A percentile compares a stretch with the other conserved stretches of the same genome.
phyloP scores from a whole-genome alignment of 2,329 filamentous ascomycete species.

The Teratosphaeriaceae sp. region DNA sequence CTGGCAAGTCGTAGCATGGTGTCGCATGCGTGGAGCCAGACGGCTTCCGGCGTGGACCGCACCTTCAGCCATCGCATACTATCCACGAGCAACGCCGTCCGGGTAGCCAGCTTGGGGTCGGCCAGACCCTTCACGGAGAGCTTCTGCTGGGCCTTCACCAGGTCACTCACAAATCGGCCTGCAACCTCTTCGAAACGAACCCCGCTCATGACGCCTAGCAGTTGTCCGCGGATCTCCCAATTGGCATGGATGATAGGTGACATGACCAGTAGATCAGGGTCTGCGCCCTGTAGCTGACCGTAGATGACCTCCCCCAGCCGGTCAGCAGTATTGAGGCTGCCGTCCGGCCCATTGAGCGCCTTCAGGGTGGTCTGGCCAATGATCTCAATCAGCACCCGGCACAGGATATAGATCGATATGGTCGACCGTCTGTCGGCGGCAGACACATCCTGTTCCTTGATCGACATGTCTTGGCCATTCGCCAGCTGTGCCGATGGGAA shows the following conservation, averaged over 20 bases:
- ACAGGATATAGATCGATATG: conserved; percentile 93
- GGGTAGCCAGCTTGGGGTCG: conserved; percentile 66
- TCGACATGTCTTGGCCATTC: conserved; percentile 17
- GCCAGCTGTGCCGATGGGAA: conserved; percentile 15
- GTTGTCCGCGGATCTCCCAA: conserved; percentile 87
- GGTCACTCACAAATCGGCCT: conserved; percentile 71
- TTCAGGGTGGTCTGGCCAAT: conserved; percentile 81
- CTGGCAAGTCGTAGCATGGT: conserved; percentile 77
- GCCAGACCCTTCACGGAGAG: conserved; percentile 62
- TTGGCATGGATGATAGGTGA: conserved; percentile 86
- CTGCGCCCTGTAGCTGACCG: conserved; percentile 82
- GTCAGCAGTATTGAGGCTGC: conserved; percentile 81
- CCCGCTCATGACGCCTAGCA: conserved; percentile 93
- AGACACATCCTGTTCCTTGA: conserved; percentile 25
- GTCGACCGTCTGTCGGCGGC: conserved; percentile 72
- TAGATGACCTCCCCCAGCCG: conserved; percentile 95
- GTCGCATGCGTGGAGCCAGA: conserved; percentile 82
- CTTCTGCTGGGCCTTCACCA: conserved; percentile 72
- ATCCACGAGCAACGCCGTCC: conserved; percentile 77
- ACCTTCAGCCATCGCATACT: conserved; percentile 88
- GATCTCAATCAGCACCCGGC: conserved; percentile 87
- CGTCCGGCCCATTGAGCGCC: conserved; percentile 49
- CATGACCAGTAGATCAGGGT: conserved; percentile 69
- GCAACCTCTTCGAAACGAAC: conserved; percentile 83
- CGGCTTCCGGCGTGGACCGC: conserved; percentile 62